These are phyloP conservation scores for Ophidiomyces ophidiicola DNA, from an alignment of 2,329 filamentous ascomycete species.

Conservation along the genomic window DNA sequence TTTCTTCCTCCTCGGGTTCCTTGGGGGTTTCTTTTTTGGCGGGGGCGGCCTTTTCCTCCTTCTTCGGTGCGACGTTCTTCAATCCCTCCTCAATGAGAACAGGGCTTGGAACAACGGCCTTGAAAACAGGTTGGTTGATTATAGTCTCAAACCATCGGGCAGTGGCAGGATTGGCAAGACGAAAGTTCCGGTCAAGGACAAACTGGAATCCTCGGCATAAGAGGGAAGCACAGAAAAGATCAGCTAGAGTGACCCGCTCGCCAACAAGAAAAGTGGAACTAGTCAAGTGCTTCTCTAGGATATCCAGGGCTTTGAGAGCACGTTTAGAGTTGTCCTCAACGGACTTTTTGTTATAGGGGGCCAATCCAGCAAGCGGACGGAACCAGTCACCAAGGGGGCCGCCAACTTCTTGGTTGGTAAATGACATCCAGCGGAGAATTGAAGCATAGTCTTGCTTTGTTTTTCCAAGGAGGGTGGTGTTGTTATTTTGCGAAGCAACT, in stretches of 20 bases:
- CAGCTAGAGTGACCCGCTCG: constrained; percentile 93
- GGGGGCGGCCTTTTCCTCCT: constrained; percentile 44
- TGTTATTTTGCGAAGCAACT: constrained; percentile 99
- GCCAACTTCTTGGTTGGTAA: constrained; percentile 80
- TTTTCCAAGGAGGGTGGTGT: constrained; percentile 97
- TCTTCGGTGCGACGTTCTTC: constrained; percentile 63
- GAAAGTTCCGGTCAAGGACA: constrained; percentile 88
- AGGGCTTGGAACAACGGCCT: constrained; percentile 61
- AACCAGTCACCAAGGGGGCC: constrained; percentile 65
- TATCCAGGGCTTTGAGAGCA: constrained; percentile 53
- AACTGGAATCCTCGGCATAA: constrained; percentile 80
- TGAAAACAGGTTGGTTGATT: constrained; percentile 84
- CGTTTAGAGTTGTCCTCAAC: constrained; percentile 68
- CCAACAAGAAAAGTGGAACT: constrained; percentile 95
- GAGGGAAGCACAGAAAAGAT: constrained; percentile 71
- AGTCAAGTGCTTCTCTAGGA: constrained; percentile 76
- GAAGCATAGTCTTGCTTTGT: constrained; percentile 99
- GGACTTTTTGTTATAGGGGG: constrained; percentile 94
- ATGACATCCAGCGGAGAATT: constrained; percentile 97
- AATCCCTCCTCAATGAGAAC: constrained; percentile 69
- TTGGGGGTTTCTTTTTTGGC: constrained; percentile 42
- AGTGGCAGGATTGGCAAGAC: constrained; percentile 67
- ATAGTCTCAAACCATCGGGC: constrained; percentile 93
- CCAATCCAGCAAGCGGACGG: constrained; percentile 68
- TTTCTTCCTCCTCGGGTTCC: constrained; percentile 49